Percentiles rank a stretch among this genome's conserved stretches.
Conservation (phyloP, 1,139 yeast genomes). For the Sugiyamaella sp. region DNA sequence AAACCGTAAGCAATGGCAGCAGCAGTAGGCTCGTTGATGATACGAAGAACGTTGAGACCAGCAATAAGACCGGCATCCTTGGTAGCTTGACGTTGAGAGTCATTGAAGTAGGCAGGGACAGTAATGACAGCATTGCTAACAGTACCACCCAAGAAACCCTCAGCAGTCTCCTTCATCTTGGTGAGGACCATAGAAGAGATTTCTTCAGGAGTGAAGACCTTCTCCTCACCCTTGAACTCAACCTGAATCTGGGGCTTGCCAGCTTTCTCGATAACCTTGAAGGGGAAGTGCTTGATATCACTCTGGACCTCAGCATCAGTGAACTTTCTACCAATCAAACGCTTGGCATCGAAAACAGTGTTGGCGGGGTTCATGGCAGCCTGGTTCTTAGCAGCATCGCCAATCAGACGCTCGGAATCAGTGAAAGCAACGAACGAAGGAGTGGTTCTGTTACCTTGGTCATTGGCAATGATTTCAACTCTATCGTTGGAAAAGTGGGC, state of each 20-base stretch:
- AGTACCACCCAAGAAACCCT: slow-evolving; percentile 82
- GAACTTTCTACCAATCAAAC: slow-evolving; percentile 93
- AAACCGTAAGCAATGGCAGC: slow-evolving; percentile 98
- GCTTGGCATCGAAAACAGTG: slow-evolving; percentile 96
- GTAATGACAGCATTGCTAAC: slow-evolving; percentile 91
- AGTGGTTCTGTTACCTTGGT: slow-evolving; percentile 98
- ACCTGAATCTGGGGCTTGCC: slow-evolving; percentile 92
- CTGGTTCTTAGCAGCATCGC: slow-evolving; percentile 98
- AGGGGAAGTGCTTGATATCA: slow-evolving; percentile 95
- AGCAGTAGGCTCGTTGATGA: slow-evolving; percentile 95
- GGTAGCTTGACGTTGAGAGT: slow-evolving; percentile 96
- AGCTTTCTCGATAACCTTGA: slow-evolving; percentile 82
- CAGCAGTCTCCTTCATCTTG: slow-evolving; percentile 96
- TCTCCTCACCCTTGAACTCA: slow-evolving; percentile 91
- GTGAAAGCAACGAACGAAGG: slow-evolving; percentile 98
- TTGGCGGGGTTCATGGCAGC: slow-evolving; percentile 96
- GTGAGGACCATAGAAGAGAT: slow-evolving; percentile 91
- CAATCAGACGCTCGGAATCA: slow-evolving; percentile 93
- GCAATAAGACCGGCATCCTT: slow-evolving; percentile 97
- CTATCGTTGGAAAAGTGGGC: slow-evolving; percentile 93
- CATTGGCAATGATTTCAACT: slow-evolving; percentile 94
- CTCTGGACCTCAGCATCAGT: slow-evolving; percentile 86
- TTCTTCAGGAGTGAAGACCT: slow-evolving; percentile 94
- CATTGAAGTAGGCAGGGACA: slow-evolving; percentile 95
- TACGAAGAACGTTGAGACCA: slow-evolving; percentile 91